Percentiles rank a stretch among this genome's conserved stretches.
These are phyloP conservation scores for Gossypioides kirkii DNA, from an alignment of 345 rosid species.

Conservation along the genomic window DNA sequence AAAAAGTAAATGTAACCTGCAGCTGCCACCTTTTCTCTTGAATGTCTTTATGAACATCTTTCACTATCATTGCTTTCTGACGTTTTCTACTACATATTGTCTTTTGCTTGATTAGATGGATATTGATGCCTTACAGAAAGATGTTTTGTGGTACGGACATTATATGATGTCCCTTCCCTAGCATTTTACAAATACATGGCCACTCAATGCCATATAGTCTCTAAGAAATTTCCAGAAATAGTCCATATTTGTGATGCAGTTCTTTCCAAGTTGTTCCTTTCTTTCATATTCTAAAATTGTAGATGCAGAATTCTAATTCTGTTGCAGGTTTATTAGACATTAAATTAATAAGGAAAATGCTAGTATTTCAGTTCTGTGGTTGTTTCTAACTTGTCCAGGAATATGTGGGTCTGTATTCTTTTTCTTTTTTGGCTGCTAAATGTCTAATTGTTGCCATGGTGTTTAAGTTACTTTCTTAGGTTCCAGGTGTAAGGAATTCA, in stretches of 20 bases:
- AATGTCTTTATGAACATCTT: background rate
- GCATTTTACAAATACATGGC: background rate
- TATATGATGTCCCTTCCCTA: background rate
- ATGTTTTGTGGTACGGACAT: background rate
- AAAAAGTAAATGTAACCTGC: background rate
- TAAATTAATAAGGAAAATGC: background rate
- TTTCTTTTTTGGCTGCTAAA: background rate
- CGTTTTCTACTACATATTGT: background rate
- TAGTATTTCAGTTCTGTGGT: background rate
- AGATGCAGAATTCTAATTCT: background rate
- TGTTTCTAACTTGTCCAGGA: background rate
- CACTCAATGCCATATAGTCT: background rate
- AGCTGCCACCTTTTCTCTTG: background rate
- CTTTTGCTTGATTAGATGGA: constrained; percentile 5
- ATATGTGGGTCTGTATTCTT: background rate
- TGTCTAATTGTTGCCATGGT: background rate
- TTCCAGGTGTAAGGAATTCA: background rate
- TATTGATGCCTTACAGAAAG: background rate
- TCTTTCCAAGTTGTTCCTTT: background rate
- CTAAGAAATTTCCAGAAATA: background rate
- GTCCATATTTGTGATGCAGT: background rate
- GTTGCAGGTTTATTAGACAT: background rate
- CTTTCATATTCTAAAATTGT: background rate
- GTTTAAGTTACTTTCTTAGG: background rate
- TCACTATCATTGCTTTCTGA: background rate